Conservation (phyloP, 345 rosid genomes). For the Tarenaya hassleriana region DNA sequence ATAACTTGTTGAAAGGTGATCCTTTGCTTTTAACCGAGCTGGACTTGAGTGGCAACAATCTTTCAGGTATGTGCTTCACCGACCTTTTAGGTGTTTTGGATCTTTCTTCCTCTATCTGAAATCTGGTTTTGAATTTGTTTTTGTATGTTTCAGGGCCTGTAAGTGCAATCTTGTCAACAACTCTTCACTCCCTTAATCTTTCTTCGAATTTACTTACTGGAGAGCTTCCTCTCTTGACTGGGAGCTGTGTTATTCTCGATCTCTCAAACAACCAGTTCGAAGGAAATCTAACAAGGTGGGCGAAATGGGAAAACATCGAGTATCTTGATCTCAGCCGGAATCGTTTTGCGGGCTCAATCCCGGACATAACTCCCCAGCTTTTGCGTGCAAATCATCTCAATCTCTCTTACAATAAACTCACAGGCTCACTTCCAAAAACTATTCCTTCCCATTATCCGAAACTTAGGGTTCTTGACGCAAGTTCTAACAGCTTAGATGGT, state of each 20-base stretch:
- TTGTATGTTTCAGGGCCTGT: slow-evolving; percentile 57
- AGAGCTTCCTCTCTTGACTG: slow-evolving; percentile 84
- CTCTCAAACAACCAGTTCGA: slow-evolving; percentile 78
- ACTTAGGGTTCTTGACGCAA: slow-evolving; percentile 76
- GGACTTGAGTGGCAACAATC: slow-evolving; percentile 91
- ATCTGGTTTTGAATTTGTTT: neutral
- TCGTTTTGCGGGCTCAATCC: slow-evolving; percentile 60
- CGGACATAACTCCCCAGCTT: slow-evolving; percentile 70
- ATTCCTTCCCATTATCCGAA: slow-evolving; percentile 60
- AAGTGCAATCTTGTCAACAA: slow-evolving; percentile 75
- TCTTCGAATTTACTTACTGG: slow-evolving; percentile 74
- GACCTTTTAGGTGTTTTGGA: slow-evolving; percentile 13
- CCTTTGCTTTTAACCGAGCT: slow-evolving; percentile 64
- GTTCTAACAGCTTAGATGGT: slow-evolving; percentile 66
- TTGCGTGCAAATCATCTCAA: slow-evolving; percentile 86
- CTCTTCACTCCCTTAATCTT: slow-evolving; percentile 58
- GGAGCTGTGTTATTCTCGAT: slow-evolving; percentile 71
- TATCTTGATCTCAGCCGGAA: slow-evolving; percentile 89
- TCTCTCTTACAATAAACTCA: slow-evolving; percentile 70
- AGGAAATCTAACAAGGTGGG: slow-evolving; percentile 69
- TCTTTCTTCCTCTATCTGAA: slow-evolving; percentile 6
- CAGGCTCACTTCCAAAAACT: slow-evolving; percentile 55
- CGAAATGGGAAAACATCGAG: slow-evolving; percentile 76
- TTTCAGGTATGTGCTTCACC: slow-evolving; percentile 52
- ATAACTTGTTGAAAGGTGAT: slow-evolving; percentile 82